Evolutionary conservation across 2,329 filamentous ascomycete genomes (phyloP).

Genomic region (Botrytis galanthina): DNA sequence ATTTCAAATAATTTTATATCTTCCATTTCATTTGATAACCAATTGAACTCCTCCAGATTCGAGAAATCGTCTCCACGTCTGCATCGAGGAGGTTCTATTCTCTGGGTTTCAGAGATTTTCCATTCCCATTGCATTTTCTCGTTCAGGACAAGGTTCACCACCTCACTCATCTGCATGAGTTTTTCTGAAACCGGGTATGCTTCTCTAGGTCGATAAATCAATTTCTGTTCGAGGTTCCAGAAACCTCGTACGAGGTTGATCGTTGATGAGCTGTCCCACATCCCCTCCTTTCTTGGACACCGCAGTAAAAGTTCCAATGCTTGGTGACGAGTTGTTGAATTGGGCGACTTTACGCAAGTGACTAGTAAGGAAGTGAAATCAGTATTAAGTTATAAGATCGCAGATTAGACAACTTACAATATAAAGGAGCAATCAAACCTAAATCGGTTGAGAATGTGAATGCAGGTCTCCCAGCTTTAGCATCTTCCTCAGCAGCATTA

Average conservation of each 20-base stretch:
- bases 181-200: neutral
- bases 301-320: constrained; percentile 31
- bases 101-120: neutral
- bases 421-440: constrained; percentile 35
- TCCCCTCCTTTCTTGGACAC: constrained; percentile 35
- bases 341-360: constrained; percentile 27
- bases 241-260: constrained; percentile 30
- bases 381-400: neutral
- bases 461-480: constrained; percentile 27
- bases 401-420: constrained; percentile 23
- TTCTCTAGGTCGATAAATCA: neutral
- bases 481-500: constrained; percentile 31
- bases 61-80: neutral
- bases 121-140: constrained; percentile 23
- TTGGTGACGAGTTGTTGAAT: constrained; percentile 21
- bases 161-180: constrained; percentile 11
- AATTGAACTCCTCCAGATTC: neutral
- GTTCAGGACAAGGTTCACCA: constrained; percentile 15
- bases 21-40: neutral
- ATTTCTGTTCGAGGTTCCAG: constrained; percentile 29
- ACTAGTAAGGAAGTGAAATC: neutral
- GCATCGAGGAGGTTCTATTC: neutral
- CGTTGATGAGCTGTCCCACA: constrained; percentile 35
- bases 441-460: constrained; percentile 36
- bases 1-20: neutral